Evolutionary conservation across 2,329 filamentous ascomycete genomes (phyloP).

Genomic region (Monilinia aucupariae): DNA sequence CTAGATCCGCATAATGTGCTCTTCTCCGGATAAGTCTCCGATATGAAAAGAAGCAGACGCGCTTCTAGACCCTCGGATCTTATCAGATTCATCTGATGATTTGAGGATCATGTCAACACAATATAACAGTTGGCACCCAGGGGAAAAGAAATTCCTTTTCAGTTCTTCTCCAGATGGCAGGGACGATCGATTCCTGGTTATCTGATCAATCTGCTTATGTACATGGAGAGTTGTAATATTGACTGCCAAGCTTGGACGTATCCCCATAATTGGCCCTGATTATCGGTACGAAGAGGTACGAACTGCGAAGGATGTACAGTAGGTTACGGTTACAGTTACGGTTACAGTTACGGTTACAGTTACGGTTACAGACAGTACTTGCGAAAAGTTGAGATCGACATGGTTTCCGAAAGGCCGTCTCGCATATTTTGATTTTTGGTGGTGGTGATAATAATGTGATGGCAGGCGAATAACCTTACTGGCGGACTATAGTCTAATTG

Average conservation of each 20-base stretch:
- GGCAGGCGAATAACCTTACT: no score
- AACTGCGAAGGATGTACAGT: no score
- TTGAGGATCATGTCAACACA: no score
- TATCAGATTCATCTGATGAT: constrained; percentile 7
- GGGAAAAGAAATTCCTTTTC: neutral
- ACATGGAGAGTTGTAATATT: neutral
- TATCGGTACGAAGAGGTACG: no score
- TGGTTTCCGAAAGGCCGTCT: neutral
- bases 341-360: no score
- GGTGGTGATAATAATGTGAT: neutral
- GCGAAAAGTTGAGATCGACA: neutral
- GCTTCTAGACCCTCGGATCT: neutral
- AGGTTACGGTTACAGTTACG: no score
- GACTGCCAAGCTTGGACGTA: neutral
- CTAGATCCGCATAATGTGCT: neutral
- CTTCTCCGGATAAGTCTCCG: neutral
- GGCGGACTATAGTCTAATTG: no score
- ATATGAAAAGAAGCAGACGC: neutral
- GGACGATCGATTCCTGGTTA: no score
- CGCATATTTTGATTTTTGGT: neutral
- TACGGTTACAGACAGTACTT: no score
- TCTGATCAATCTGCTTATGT: constrained; percentile 10
- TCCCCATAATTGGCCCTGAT: neutral
- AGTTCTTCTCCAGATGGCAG: no score
- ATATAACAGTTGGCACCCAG: neutral